phyloP scores from a whole-genome alignment of 768 basidiomycete genomes.

The Hebeloma cylindrosporum region DNA sequence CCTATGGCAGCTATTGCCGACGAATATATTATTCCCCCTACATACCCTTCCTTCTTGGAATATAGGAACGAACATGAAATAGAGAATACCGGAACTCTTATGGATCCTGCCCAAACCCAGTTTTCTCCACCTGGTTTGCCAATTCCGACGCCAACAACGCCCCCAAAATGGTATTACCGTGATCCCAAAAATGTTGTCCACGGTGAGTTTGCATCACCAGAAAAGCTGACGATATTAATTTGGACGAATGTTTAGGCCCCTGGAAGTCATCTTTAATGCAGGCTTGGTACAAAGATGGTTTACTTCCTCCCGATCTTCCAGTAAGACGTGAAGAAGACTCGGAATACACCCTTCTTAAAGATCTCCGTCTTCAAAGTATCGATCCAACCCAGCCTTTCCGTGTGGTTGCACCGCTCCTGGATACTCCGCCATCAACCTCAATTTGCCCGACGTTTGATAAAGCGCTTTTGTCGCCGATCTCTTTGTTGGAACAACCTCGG shows the following conservation, averaged over 20 bases:
- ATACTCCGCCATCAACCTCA: slow-evolving; percentile 21
- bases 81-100: slow-evolving; percentile 40
- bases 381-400: slow-evolving; percentile 84
- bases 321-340: slow-evolving; percentile 75
- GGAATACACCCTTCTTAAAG: slow-evolving; percentile 67
- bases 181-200: slow-evolving; percentile 81
- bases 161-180: slow-evolving; percentile 79
- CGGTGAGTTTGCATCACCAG: slow-evolving; percentile 45
- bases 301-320: slow-evolving; percentile 80
- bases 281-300: slow-evolving; percentile 83
- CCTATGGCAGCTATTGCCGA: slow-evolving; percentile 88
- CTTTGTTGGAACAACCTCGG: slow-evolving; percentile 71
- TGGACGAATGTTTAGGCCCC: slow-evolving; percentile 59
- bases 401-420: slow-evolving; percentile 40
- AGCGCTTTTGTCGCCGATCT: slow-evolving; percentile 70
- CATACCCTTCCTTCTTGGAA: slow-evolving; percentile 76
- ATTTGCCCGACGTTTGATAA: slow-evolving; percentile 37
- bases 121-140: slow-evolving; percentile 82
- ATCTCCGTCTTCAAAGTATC: slow-evolving; percentile 73
- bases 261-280: slow-evolving; percentile 91
- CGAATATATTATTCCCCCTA: slow-evolving; percentile 89
- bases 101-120: slow-evolving; percentile 59
- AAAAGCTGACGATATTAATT: slow-evolving; percentile 10
- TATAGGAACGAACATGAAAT: slow-evolving; percentile 68
- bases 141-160: slow-evolving; percentile 62